These are phyloP conservation scores for Bauhinia variegata DNA, from an alignment of 306 rosid species.

Conservation along the genomic window DNA sequence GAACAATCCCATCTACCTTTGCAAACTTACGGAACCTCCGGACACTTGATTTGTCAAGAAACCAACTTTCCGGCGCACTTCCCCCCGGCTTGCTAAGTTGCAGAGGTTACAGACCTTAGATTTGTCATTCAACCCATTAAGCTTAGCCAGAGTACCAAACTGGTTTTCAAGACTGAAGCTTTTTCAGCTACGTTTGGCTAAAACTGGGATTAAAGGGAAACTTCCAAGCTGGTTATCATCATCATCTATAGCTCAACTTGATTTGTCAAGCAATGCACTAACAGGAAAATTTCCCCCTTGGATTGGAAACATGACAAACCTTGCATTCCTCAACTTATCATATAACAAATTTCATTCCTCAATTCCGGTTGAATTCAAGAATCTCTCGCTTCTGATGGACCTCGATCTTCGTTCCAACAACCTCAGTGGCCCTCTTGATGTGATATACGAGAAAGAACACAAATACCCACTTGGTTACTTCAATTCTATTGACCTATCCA, in stretches of 20 bases:
- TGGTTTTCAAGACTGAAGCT: constrained; percentile 57
- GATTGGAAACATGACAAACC: constrained; percentile 68
- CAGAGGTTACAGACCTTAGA: constrained; percentile 46
- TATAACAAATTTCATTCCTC: constrained; percentile 54
- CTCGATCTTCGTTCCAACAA: constrained; percentile 59
- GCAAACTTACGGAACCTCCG: constrained; percentile 50
- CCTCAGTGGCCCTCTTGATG: constrained; percentile 42
- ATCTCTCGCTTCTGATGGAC: constrained; percentile 49
- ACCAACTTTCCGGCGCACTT: constrained; percentile 43
- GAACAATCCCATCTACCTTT: constrained; percentile 52
- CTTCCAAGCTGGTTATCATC: constrained; percentile 61
- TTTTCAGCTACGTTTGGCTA: constrained; percentile 48
- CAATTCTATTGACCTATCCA: constrained; percentile 51
- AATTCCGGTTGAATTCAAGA: constrained; percentile 49
- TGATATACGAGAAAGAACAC: constrained; percentile 39
- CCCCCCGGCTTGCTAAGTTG: constrained; percentile 52
- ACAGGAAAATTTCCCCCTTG: constrained; percentile 53
- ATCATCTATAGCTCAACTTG: constrained; percentile 53
- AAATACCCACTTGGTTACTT: constrained; percentile 54
- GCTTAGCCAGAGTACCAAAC: constrained; percentile 41
- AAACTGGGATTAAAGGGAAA: constrained; percentile 51
- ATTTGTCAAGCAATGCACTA: constrained; percentile 56
- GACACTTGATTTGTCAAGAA: constrained; percentile 52
- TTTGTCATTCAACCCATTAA: constrained; percentile 61
- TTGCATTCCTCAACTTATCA: constrained; percentile 61